Conservation (phyloP, 306 rosid species). For the Cicer arietinum region DNA sequence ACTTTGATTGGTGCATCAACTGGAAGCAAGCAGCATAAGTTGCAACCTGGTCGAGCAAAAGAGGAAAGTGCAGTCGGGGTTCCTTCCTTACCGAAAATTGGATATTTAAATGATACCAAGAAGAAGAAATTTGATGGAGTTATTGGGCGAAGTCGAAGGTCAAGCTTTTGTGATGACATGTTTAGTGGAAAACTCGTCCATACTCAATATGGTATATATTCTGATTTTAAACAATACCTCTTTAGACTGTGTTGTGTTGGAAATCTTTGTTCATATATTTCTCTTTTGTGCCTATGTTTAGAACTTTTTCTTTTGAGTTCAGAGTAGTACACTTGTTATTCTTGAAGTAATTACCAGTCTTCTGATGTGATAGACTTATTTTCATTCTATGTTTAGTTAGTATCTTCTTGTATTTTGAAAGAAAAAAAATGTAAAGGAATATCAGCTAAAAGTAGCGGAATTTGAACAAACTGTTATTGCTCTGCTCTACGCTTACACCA, state of each 20-base stretch:
- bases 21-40: conserved; percentile 49
- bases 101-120: conserved; percentile 47
- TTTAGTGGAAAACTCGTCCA: conserved; percentile 46
- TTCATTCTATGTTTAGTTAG: conserved; percentile 18
- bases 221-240: conserved; percentile 17
- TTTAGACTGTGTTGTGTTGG: conserved; percentile 11
- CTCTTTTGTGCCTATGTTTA: conserved; percentile 4
- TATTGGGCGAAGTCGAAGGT: conserved; percentile 48
- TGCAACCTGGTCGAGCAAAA: conserved; percentile 44
- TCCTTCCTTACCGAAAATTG: conserved; percentile 53
- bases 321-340: conserved; percentile 26
- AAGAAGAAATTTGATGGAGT: conserved; percentile 47
- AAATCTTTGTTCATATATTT: conserved; percentile 12
- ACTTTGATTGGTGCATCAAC: conserved; percentile 40
- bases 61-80: conserved; percentile 51
- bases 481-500: no score
- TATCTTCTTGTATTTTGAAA: conserved; percentile 8
- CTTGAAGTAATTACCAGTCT: conserved; percentile 27
- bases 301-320: conserved; percentile 3
- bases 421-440: conserved; percentile 6
- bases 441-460: background rate
- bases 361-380: conserved; percentile 7
- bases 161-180: conserved; percentile 44
- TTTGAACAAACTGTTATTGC: no score
- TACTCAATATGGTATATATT: conserved; percentile 50